Base-by-base conservation (phyloP, 805 yeast genomes). In the Clavispora asparagi region DNA sequence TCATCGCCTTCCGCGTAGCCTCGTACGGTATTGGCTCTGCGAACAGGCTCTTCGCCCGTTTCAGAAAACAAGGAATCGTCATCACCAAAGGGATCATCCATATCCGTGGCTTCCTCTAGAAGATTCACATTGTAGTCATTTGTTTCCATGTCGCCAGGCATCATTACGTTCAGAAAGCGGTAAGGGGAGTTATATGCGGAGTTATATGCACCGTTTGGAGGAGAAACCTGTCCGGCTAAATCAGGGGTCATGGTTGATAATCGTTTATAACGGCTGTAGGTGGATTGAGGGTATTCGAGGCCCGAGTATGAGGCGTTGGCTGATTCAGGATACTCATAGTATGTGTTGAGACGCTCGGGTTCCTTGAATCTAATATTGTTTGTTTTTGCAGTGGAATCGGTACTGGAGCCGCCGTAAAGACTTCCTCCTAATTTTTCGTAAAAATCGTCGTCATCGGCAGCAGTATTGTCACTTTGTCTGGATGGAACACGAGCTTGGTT, bases 21-120 rank as follows among this genome's bases (percentile, higher is more conserved):
- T 37, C 57, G 64, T 28, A 65, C 54, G 9, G 72, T 67, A 36
- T 62, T 60, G 11, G 61, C 65, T 43, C 71, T 51, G 40, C 67
- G 54, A 17, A 64, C 44, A 17, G 64, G 55, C 30, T 69, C 74
- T 35, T 68, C 74, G 13, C 72, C 72, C 13, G 70, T 65, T 28
- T 71, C 75, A 4, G 67, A 62, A 46, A 70, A 72, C 28, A 72
- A 57, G 44, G 73, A 67, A 46, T 70, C 76, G 49, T 69, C 73
- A 49, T 71, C 74, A 28, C 72, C 74, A 51, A 71, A 71, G 1
- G 76, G 76, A 52, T 71, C 76, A 17, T 59, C 65, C 30, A 57
- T 64, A 4, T 60, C 70, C 39, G 62, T 66, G 13, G 70, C 68
- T 42, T 71, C 76, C 52, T 69, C 66, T 45, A 72, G 53, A 14